Evolutionary conservation across 2,329 filamentous ascomycete genomes (phyloP).

Genomic region (Immersiporthe knoxdaviesiana): DNA sequence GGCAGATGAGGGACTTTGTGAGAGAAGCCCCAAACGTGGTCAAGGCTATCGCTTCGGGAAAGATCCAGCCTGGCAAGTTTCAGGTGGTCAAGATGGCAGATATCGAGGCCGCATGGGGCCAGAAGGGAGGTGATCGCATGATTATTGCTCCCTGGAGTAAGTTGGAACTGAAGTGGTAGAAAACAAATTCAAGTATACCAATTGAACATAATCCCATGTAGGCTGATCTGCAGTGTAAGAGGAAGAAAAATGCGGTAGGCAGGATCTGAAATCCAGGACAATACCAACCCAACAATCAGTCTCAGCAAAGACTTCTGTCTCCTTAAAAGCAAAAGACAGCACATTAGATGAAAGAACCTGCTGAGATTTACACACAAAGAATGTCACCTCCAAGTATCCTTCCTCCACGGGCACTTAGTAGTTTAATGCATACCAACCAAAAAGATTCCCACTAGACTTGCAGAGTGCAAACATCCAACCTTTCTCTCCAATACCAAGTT

Average conservation of each 20-base stretch:
- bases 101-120: slow-evolving; percentile 15
- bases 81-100: slow-evolving; percentile 31
- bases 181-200: too few species aligned
- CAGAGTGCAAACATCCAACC: background rate
- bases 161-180: background rate
- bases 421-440: background rate
- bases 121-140: slow-evolving; percentile 9
- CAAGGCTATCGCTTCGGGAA: slow-evolving; percentile 38
- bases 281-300: background rate
- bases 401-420: too few species aligned
- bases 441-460: too few species aligned
- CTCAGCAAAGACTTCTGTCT: background rate
- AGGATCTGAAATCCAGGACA: background rate
- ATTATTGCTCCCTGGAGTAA: background rate
- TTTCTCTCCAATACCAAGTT: background rate
- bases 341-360: background rate
- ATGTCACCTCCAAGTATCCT: background rate
- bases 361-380: background rate
- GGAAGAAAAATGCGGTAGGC: background rate
- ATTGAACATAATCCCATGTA: too few species aligned
- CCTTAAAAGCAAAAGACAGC: background rate
- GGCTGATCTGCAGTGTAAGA: too few species aligned
- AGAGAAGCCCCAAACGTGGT: slow-evolving; percentile 38
- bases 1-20: slow-evolving; percentile 40
- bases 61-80: slow-evolving; percentile 40